Conservation (phyloP, 345 rosid species). For the Arabidopsis arenosa region DNA sequence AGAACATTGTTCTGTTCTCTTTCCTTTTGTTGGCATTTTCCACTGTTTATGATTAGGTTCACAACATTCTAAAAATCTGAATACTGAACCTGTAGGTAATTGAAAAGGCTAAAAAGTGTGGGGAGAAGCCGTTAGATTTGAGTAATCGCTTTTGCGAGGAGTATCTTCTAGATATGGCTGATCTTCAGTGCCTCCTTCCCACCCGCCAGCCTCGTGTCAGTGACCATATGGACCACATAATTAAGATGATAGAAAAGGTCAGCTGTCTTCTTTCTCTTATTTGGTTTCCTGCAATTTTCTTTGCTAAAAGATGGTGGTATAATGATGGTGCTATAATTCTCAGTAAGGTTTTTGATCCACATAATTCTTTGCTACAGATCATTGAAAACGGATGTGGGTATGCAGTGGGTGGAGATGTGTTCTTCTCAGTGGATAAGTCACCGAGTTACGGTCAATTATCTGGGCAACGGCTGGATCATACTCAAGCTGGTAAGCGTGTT, state of each 20-base stretch:
- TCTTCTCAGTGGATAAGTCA: too few relatives aligned
- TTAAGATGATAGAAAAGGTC: constrained; percentile 48
- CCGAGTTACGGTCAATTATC: too few relatives aligned
- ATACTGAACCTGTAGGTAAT: not conserved
- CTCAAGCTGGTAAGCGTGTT: too few relatives aligned
- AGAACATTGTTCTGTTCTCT: not conserved
- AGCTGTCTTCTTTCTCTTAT: not conserved
- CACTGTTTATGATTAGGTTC: not conserved
- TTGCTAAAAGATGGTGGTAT: not conserved
- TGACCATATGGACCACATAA: constrained; percentile 52
- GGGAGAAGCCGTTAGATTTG: constrained; percentile 59
- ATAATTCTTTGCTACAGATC: too few relatives aligned
- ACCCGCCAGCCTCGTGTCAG: constrained; percentile 28
- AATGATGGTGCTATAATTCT: not conserved
- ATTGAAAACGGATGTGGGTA: too few relatives aligned
- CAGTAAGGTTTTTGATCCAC: too few relatives aligned
- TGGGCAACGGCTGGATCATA: too few relatives aligned
- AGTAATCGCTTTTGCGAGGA: constrained; percentile 66
- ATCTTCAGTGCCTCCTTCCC: constrained; percentile 21
- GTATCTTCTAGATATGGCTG: constrained; percentile 64
- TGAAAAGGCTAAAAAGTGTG: not conserved
- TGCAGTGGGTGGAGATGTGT: too few relatives aligned
- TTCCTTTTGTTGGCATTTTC: not conserved
- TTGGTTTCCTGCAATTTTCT: not conserved
- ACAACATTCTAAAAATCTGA: not conserved